Conservation (phyloP, 345 rosid species). For the Capsella bursapastoris region DNA sequence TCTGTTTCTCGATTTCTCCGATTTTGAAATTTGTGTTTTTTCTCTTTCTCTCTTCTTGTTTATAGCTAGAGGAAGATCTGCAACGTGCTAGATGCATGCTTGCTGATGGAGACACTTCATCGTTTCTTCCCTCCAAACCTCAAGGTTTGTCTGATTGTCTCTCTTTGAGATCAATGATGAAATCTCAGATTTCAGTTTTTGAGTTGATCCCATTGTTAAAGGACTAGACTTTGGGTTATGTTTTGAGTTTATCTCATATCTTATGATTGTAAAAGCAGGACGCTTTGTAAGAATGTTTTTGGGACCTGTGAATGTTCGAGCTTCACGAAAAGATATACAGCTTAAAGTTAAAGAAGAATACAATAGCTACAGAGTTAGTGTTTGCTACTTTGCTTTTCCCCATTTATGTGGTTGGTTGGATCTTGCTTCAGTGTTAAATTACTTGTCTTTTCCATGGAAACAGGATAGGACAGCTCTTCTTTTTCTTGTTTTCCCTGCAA, state of each 20-base stretch:
- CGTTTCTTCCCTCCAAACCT: constrained; percentile 73
- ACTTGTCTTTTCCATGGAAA: constrained; percentile 24
- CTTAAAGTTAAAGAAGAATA: constrained; percentile 99
- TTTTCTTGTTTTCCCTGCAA: constrained; percentile 87
- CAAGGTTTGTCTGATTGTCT: constrained; percentile 52
- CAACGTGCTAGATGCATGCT: constrained; percentile 71
- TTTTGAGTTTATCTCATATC: not conserved
- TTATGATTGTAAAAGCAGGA: constrained; percentile 49
- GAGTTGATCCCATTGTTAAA: not conserved
- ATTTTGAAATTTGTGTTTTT: not conserved
- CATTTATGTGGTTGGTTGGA: not conserved
- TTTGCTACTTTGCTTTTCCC: not conserved
- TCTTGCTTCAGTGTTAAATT: not conserved
- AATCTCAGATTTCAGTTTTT: constrained; percentile 28
- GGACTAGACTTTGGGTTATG: not conserved
- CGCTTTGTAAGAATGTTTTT: constrained; percentile 79
- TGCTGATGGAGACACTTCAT: constrained; percentile 83
- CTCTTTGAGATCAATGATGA: not conserved
- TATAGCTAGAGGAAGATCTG: constrained; percentile 83
- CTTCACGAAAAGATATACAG: constrained; percentile 82
- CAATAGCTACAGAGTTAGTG: constrained; percentile 81
- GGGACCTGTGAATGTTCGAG: constrained; percentile 96
- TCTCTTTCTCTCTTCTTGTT: not conserved
- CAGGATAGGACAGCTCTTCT: constrained; percentile 97
- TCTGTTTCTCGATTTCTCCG: not conserved